A percentile compares a stretch with the other conserved stretches of the same genome.
Conservation (phyloP, 2,329 filamentous ascomycete species). For the Colletotrichum lentis region DNA sequence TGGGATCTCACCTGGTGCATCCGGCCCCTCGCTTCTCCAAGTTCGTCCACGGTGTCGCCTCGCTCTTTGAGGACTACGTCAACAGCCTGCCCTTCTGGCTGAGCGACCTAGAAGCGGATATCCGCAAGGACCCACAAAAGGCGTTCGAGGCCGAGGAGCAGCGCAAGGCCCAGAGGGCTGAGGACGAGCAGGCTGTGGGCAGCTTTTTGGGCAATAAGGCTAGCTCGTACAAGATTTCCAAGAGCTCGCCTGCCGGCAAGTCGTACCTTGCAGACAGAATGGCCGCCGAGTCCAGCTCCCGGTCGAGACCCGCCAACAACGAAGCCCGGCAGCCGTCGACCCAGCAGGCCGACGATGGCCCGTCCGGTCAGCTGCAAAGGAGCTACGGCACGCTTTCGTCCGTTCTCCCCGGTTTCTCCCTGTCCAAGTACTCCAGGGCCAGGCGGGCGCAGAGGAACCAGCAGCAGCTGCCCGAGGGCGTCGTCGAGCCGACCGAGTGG, state of each 20-base stretch:
- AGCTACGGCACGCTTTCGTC: slow-evolving; percentile 69
- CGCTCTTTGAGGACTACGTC: slow-evolving; percentile 93
- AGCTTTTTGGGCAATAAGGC: slow-evolving; percentile 76
- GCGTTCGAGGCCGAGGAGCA: slow-evolving; percentile 94
- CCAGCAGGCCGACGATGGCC: slow-evolving; percentile 49
- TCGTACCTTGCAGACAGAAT: slow-evolving; percentile 68
- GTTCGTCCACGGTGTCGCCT: slow-evolving; percentile 92
- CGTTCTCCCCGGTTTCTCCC: slow-evolving; percentile 83
- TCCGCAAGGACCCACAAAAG: slow-evolving; percentile 87
- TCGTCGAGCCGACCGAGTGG: slow-evolving; percentile 84
- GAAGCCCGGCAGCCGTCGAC: slow-evolving; percentile 42
- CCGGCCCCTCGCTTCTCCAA: slow-evolving; percentile 92
- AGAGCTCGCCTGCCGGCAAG: slow-evolving; percentile 73
- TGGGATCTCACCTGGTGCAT: slow-evolving; percentile 91
- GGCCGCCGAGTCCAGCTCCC: slow-evolving; percentile 54
- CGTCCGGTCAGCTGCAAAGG: slow-evolving; percentile 24
- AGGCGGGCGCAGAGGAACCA: slow-evolving; percentile 59
- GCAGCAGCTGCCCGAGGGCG: slow-evolving; percentile 78
- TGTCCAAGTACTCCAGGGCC: slow-evolving; percentile 75
- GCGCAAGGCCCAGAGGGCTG: slow-evolving; percentile 78
- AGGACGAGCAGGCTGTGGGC: slow-evolving; percentile 89
- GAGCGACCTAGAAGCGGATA: slow-evolving; percentile 88
- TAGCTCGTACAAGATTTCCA: slow-evolving; percentile 64
- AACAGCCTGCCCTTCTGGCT: slow-evolving; percentile 98
- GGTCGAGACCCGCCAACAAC: slow-evolving; percentile 41